phyloP scores from a whole-genome alignment of 495 filamentous ascomycete species.

The Pseudoneurospora amorphoporcata region DNA sequence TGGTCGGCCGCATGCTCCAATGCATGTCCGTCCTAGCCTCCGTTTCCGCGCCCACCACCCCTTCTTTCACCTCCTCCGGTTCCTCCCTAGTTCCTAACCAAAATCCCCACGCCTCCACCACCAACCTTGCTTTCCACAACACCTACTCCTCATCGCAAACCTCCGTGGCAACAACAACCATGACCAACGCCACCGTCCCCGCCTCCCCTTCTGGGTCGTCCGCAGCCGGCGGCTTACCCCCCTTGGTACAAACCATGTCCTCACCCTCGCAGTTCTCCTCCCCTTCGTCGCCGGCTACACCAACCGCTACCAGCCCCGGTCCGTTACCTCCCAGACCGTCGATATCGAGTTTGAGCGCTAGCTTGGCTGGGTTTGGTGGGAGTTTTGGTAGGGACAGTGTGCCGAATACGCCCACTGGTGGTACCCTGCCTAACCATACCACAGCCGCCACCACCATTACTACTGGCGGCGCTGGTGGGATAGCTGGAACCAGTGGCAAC shows the following conservation, averaged over 20 bases:
- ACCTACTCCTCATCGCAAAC: neutral
- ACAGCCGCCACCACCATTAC: neutral
- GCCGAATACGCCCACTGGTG: neutral
- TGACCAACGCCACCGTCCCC: neutral
- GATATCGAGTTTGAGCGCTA: neutral
- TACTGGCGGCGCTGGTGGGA: conserved; percentile 1
- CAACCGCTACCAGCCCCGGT: neutral
- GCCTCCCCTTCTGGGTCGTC: neutral
- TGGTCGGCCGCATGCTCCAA: conserved; percentile 91
- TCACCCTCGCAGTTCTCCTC: neutral
- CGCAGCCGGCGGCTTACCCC: neutral
- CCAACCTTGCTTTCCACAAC: neutral
- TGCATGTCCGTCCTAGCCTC: conserved; percentile 84
- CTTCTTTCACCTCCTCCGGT: neutral
- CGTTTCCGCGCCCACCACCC: conserved; percentile 25
- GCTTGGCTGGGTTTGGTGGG: neutral
- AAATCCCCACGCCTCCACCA: neutral
- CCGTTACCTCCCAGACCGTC: neutral
- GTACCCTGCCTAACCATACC: conserved; percentile 14
- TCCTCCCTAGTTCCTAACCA: neutral
- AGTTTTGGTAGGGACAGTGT: neutral
- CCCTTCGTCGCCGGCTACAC: neutral
- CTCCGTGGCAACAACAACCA: neutral
- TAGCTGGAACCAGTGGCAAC: neutral
- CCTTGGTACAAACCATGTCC: neutral